Evolutionary conservation across 2,329 filamentous ascomycete genomes (phyloP).

Genomic region (Escovopsis sp.): DNA sequence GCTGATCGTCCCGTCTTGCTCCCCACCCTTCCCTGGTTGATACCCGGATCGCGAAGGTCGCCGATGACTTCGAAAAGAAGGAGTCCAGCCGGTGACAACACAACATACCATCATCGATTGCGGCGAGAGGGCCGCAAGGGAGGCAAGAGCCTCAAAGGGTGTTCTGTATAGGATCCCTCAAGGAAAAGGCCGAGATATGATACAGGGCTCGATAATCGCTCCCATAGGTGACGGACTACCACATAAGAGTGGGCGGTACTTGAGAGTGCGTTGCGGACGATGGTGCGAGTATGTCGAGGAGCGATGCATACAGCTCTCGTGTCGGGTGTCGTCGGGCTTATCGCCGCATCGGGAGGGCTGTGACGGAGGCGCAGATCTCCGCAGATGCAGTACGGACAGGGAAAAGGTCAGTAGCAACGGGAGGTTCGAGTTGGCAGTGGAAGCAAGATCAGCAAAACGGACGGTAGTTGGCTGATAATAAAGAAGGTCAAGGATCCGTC

Average conservation of each 20-base stretch:
- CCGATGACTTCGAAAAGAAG: no score
- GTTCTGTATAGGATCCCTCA: constrained; percentile 14
- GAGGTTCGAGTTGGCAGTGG: background rate
- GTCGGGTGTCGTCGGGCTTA: constrained; percentile 16
- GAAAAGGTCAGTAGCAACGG: background rate
- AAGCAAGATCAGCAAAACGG: background rate
- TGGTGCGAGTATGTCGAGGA: constrained; percentile 11
- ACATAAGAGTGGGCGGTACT: constrained; percentile 10
- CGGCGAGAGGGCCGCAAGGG: constrained; percentile 21
- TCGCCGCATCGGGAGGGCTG: constrained; percentile 19
- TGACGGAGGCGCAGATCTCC: constrained; percentile 10
- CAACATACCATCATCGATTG: constrained; percentile 36
- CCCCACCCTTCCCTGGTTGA: no score
- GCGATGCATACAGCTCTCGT: constrained; percentile 19
- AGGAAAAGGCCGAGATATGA: constrained; percentile 11
- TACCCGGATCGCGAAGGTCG: no score
- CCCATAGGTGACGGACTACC: constrained; percentile 16
- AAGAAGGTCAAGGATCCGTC: background rate
- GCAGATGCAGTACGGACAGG: background rate
- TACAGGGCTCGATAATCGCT: constrained; percentile 10
- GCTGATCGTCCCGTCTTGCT: no score
- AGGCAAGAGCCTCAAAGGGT: constrained; percentile 20
- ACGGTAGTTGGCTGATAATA: background rate
- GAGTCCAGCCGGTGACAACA: background rate
- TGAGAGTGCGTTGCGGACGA: constrained; percentile 8